Evolutionary conservation across 2,329 filamentous ascomycete genomes (phyloP).

Genomic region (Colletotrichum aenigma): DNA sequence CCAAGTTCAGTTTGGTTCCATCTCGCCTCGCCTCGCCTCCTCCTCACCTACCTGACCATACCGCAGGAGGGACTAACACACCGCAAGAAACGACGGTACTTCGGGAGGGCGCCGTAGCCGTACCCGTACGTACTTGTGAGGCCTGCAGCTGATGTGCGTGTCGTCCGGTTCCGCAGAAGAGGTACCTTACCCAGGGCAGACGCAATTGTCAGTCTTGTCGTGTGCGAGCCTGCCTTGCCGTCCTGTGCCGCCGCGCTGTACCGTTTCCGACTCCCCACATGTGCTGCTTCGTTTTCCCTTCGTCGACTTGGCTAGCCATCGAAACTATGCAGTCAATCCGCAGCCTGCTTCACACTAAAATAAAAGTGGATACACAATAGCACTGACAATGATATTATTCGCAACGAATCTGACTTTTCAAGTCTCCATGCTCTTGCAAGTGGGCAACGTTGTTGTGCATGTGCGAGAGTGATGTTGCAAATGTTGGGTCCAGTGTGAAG

Average conservation of each 20-base stretch:
- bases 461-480: background rate
- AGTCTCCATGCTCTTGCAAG: background rate
- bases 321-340: background rate
- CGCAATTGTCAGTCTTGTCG: background rate
- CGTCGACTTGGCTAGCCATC: conserved; percentile 1
- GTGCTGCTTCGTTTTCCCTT: background rate
- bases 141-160: background rate
- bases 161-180: background rate
- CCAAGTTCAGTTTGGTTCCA: background rate
- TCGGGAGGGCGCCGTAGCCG: background rate
- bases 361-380: background rate
- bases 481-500: background rate
- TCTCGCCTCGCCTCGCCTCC: background rate
- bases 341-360: conserved; percentile 8
- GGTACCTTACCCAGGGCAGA: background rate
- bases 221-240: background rate
- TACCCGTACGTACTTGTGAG: background rate
- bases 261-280: background rate
- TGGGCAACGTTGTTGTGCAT: background rate
- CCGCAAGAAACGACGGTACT: background rate
- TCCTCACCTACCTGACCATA: background rate
- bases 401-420: background rate
- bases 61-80: background rate
- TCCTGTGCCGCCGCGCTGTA: background rate
- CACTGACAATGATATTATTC: background rate